Base-by-base conservation (phyloP, 2,329 filamentous ascomycete species). In the Parastagonospora nodorum region DNA sequence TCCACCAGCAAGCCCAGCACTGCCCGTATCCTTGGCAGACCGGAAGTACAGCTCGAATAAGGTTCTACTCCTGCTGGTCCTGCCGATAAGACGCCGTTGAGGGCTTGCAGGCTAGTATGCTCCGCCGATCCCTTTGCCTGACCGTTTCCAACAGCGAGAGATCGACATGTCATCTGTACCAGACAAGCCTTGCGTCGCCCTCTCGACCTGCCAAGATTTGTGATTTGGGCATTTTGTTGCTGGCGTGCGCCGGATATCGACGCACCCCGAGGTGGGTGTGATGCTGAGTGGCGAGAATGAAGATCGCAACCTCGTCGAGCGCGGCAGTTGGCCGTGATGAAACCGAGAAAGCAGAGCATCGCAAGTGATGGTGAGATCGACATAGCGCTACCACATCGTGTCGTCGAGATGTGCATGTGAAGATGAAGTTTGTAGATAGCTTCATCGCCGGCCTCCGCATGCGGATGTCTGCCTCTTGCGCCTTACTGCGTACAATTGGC, bases 1-100 rank as follows among this genome's bases (percentile, higher is more conserved):
- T 30, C 43, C 37, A 43, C 43, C 50, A 42, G 48, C 52, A 40
- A 45, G 30, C 48, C 39, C 42, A 47, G 51, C 49, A 16, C 39
- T 48, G 47, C 50, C 31, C 45, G 14, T 27, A 24, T 16, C 9
- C 56, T 55, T 50, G 53, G 51, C 51, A 32, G 36, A 37, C 48
- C 48, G 46, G 51, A 46, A 35, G 39, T 35, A 44, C 48, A 40
- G 36, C 39, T 51, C 48, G 29, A 48, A 37, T 39, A 41, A 45
- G 48, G 48, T 33, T 43, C 44, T 39, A 12, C 43, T 35, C 42
- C 38, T 40, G 47, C 49, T 49, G 40, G 29, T 45, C 45, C 31
- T 43, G 51, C 51, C 54, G 54, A 57, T 50, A 59, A 53, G 53
- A 45, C 31, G 56, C 58, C 53, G 58, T 57, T 59, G 53, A 33